A percentile compares a stretch with the other conserved stretches of the same genome.
Evolutionary conservation across 306 rosid genomes (phyloP).

Genomic region (Bauhinia variegata): DNA sequence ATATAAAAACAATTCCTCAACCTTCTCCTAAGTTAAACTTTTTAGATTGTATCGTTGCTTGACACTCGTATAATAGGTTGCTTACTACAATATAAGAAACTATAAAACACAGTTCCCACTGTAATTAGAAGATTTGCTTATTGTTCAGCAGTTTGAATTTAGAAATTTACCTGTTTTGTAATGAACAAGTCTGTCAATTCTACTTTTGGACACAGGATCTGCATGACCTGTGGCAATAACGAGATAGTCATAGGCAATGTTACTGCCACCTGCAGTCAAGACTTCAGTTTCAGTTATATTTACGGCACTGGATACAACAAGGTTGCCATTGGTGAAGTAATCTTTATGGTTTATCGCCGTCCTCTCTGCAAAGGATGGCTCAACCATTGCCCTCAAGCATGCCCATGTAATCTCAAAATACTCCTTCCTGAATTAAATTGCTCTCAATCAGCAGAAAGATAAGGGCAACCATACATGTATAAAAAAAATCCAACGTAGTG

Average conservation of each 20-base stretch:
- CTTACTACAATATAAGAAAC: neutral
- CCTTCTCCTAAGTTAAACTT: too few relatives aligned
- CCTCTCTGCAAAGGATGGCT: constrained; percentile 72
- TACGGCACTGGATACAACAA: constrained; percentile 55
- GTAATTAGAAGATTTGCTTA: neutral
- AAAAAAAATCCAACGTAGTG: constrained; percentile 23
- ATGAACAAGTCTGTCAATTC: constrained; percentile 54
- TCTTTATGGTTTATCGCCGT: constrained; percentile 67
- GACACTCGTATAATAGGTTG: too few relatives aligned
- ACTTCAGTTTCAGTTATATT: constrained; percentile 61
- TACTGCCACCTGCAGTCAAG: constrained; percentile 57
- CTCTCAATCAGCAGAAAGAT: constrained; percentile 28
- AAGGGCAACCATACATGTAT: constrained; percentile 10
- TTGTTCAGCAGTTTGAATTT: constrained; percentile 3
- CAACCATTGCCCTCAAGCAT: constrained; percentile 77
- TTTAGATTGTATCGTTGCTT: too few relatives aligned
- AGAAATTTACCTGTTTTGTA: constrained; percentile 54
- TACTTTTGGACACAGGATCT: constrained; percentile 52
- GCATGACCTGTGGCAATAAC: constrained; percentile 79
- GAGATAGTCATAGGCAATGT: constrained; percentile 67
- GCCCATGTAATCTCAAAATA: constrained; percentile 90
- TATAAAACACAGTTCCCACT: neutral
- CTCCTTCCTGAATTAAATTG: constrained; percentile 66
- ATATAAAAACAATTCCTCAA: too few relatives aligned
- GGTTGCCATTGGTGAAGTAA: constrained; percentile 54